These are phyloP conservation scores for Neofusicoccum laricinum DNA, from an alignment of 2,329 filamentous ascomycete genomes.

Conservation along the genomic window DNA sequence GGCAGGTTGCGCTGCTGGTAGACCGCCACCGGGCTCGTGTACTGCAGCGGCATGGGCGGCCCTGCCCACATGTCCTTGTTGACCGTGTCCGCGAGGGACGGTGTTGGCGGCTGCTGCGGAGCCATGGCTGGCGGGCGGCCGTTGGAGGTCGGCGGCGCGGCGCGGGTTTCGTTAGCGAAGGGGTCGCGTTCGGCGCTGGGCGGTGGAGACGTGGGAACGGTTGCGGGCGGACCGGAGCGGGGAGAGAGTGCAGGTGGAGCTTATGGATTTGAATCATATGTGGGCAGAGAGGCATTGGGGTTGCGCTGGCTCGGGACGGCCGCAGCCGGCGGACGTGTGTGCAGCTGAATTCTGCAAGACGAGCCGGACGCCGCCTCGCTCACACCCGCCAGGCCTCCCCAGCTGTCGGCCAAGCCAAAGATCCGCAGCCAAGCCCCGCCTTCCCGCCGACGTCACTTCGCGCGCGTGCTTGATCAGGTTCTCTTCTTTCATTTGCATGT, in stretches of 20 bases:
- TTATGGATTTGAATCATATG: neutral
- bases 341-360: slow-evolving; percentile 5
- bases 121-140: neutral
- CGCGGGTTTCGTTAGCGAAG: neutral
- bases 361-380: slow-evolving; percentile 1
- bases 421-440: slow-evolving; percentile 7
- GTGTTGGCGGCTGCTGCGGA: neutral
- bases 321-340: neutral
- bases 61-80: neutral
- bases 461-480: neutral
- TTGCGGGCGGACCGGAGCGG: neutral
- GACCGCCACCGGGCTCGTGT: slow-evolving; percentile 11
- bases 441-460: neutral
- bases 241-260: neutral
- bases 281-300: neutral
- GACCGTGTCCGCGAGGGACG: neutral
- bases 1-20: slow-evolving; percentile 45
- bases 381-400: neutral
- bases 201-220: neutral
- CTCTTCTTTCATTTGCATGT: neutral
- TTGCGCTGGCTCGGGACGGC: slow-evolving; percentile 5
- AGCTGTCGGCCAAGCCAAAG: neutral
- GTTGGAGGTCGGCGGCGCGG: neutral
- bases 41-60: slow-evolving; percentile 11
- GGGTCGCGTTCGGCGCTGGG: neutral